Conservation (phyloP, 495 filamentous ascomycete species). For the Hyaloscypha variabilis region DNA sequence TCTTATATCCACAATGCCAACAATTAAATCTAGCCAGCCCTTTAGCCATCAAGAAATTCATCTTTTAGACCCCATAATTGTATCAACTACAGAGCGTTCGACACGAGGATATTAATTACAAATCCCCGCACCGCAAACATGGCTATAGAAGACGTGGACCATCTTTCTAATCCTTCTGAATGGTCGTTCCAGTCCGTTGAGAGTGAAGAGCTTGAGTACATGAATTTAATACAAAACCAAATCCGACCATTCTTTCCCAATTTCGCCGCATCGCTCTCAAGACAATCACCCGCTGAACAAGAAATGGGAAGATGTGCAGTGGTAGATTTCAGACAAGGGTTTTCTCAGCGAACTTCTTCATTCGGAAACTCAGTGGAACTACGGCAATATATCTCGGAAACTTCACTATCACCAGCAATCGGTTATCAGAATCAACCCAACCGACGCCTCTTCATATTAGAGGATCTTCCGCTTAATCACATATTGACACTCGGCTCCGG, state of each 20-base stretch:
- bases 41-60: too few relatives aligned
- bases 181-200: slow-evolving; percentile 7
- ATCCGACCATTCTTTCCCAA: slow-evolving; percentile 20
- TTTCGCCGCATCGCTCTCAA: slow-evolving; percentile 10
- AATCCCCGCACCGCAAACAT: not conserved
- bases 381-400: slow-evolving; percentile 8
- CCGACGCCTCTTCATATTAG: slow-evolving; percentile 15
- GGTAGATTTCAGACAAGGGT: slow-evolving; percentile 12
- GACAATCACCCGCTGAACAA: slow-evolving; percentile 7
- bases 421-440: slow-evolving; percentile 2
- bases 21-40: too few relatives aligned
- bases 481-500: slow-evolving; percentile 9
- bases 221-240: slow-evolving; percentile 22
- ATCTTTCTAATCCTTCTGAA: slow-evolving; percentile 2
- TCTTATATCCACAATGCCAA: too few relatives aligned
- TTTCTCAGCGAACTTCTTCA: slow-evolving; percentile 8
- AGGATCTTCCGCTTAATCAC: slow-evolving; percentile 12
- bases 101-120: not conserved
- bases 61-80: not conserved
- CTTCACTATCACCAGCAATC: slow-evolving; percentile 7
- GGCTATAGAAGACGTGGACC: not conserved
- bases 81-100: too few relatives aligned
- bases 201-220: slow-evolving; percentile 9
- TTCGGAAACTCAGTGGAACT: slow-evolving; percentile 9
- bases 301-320: slow-evolving; percentile 17